Conservation (phyloP, 2,329 filamentous ascomycete genomes). For the Hortaea sp. region DNA sequence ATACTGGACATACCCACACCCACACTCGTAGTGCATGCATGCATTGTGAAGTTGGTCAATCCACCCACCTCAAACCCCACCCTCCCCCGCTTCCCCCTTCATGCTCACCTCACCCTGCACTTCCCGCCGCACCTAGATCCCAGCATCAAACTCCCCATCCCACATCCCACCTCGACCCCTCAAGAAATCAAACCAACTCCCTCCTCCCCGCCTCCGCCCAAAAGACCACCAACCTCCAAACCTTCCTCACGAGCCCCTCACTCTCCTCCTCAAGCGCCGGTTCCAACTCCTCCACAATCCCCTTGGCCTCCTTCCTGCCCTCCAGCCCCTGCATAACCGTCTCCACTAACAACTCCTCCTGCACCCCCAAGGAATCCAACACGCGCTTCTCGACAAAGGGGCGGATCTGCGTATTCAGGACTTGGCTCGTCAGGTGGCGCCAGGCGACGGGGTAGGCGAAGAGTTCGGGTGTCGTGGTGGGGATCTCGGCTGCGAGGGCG, state of each 20-base stretch:
- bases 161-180: too few relatives aligned
- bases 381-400: conserved; percentile 98
- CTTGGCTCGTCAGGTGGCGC: conserved; percentile 74
- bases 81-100: too few relatives aligned
- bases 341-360: conserved; percentile 91
- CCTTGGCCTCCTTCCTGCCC: conserved; percentile 62
- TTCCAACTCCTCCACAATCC: conserved; percentile 74
- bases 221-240: conserved; percentile 98
- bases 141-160: too few relatives aligned
- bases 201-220: conserved; percentile 71
- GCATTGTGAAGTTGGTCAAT: too few relatives aligned
- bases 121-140: too few relatives aligned
- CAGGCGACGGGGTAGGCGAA: conserved; percentile 93
- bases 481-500: conserved; percentile 80
- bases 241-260: conserved; percentile 85
- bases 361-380: conserved; percentile 88
- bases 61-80: too few relatives aligned
- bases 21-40: too few relatives aligned
- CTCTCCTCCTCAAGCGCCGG: conserved; percentile 92
- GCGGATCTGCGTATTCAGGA: conserved; percentile 75
- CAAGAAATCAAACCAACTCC: too few relatives aligned
- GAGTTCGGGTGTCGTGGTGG: conserved; percentile 70
- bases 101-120: too few relatives aligned
- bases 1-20: too few relatives aligned
- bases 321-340: conserved; percentile 81